Conservation (phyloP, 2,329 filamentous ascomycete genomes). For the Byssothecium circinans region DNA sequence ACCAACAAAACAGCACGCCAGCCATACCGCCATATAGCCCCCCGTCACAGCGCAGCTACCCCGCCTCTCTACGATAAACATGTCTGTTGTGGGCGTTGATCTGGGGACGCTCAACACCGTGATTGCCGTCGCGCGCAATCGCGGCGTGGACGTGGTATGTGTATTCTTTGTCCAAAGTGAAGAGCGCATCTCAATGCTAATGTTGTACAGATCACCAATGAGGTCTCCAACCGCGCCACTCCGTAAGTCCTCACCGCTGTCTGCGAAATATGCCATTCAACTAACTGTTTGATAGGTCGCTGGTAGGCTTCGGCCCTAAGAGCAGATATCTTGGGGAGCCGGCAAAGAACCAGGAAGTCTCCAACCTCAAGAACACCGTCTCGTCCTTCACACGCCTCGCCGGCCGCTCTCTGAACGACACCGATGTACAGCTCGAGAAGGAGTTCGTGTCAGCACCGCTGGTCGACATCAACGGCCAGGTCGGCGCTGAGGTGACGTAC, state of each 20-base stretch:
- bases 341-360: slow-evolving; percentile 98
- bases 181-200: no score
- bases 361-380: slow-evolving; percentile 99
- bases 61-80: slow-evolving; percentile 45
- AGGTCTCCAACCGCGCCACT: slow-evolving; percentile 96
- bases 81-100: slow-evolving; percentile 79
- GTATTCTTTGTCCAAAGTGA: slow-evolving; percentile 12
- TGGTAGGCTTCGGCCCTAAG: slow-evolving; percentile 95
- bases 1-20: not conserved
- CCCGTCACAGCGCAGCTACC: slow-evolving; percentile 23
- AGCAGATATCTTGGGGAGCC: slow-evolving; percentile 90
- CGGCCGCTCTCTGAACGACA: slow-evolving; percentile 82
- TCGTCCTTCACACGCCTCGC: slow-evolving; percentile 87
- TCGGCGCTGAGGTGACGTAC: slow-evolving; percentile 91
- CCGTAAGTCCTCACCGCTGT: slow-evolving; percentile 68
- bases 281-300: slow-evolving; percentile 61
- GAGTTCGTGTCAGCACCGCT: slow-evolving; percentile 84
- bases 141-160: slow-evolving; percentile 98
- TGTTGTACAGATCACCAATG: slow-evolving; percentile 81
- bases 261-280: slow-evolving; percentile 9
- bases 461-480: slow-evolving; percentile 89
- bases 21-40: slow-evolving; percentile 3
- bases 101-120: slow-evolving; percentile 96
- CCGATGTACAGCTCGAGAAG: slow-evolving; percentile 91
- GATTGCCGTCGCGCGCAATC: slow-evolving; percentile 95